These are phyloP conservation scores for Albophoma yamanashiensis DNA, from an alignment of 2,329 filamentous ascomycete genomes.

Conservation along the genomic window DNA sequence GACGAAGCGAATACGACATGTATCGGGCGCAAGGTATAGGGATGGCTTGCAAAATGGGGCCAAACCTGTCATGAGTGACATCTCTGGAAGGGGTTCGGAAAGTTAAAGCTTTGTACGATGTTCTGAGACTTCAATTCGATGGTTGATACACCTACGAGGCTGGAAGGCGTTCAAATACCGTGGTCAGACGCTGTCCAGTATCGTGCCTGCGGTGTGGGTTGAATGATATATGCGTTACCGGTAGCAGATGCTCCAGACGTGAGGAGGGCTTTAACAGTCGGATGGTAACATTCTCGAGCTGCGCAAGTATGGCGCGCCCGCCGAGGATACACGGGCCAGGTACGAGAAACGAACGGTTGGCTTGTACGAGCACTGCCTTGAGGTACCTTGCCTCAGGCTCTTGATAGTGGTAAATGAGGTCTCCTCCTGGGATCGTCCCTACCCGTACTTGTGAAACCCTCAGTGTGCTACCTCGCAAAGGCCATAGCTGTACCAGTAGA, in stretches of 20 bases:
- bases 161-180: not conserved
- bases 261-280: not conserved
- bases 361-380: too few relatives aligned
- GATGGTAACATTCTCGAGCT: not conserved
- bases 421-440: not conserved
- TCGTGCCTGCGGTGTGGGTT: not conserved
- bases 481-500: too few relatives aligned
- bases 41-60: not conserved
- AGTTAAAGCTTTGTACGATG: not conserved
- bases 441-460: too few relatives aligned
- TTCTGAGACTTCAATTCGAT: not conserved
- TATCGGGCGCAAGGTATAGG: not conserved
- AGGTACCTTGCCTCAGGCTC: too few relatives aligned
- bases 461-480: too few relatives aligned
- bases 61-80: not conserved
- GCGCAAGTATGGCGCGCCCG: not conserved
- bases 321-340: not conserved
- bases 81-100: not conserved
- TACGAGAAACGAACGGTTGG: too few relatives aligned
- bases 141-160: not conserved
- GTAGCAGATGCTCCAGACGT: not conserved
- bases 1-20: not conserved
- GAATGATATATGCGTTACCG: not conserved
- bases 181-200: not conserved
- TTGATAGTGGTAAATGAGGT: too few relatives aligned